Base-by-base conservation (phyloP, 768 basidiomycete species). In the Pleurotus djamor region DNA sequence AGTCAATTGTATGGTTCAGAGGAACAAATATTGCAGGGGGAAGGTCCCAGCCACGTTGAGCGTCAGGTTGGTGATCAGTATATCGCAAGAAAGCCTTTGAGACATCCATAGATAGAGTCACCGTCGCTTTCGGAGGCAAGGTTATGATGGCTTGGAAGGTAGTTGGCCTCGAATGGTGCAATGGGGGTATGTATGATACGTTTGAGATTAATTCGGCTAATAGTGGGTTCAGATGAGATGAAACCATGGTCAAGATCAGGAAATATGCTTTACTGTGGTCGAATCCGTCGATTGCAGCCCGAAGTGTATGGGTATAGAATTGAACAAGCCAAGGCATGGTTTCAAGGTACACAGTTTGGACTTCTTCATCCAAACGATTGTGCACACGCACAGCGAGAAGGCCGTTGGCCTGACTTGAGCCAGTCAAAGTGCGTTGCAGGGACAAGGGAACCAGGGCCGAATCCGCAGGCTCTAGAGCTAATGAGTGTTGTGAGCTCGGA, bases 21-120 rank as follows among this genome's bases (percentile, higher is more conserved):
- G 80, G 83, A 48, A 84, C 80, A 56, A 88, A 78, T n/a, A 97
- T 83, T 2, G 92, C 95, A 0, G 91, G 86, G 1, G 94, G 92
- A 0, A 98, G 77, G 65, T 98, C 94, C 87, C 95, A 96, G 4
- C 97, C 97, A 43, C 97, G 82, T 68, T 95, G 90, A 2, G 96
- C 93, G 68, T 98, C 96, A 0, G 96, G 94, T 8, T 91, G 94
- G 70, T 98, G 96, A 67, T 98, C 96, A 9, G 94, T 96, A 70
- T 98, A 98, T 54, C 89, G 86, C 57, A 99, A 75, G 68, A 95
- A 97, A 1, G 89, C 83, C 69, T 94, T 94, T 37, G 83, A 80
- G 66, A 94, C 85, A 36, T 89, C 89, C 69, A 96, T 79, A 14
- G 78, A 82, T 56, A 98, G 74, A 6, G 79, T 77, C 5, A 94